Evolutionary conservation across 2,329 filamentous ascomycete genomes (phyloP).

Genomic region (Alternaria consortialis): DNA sequence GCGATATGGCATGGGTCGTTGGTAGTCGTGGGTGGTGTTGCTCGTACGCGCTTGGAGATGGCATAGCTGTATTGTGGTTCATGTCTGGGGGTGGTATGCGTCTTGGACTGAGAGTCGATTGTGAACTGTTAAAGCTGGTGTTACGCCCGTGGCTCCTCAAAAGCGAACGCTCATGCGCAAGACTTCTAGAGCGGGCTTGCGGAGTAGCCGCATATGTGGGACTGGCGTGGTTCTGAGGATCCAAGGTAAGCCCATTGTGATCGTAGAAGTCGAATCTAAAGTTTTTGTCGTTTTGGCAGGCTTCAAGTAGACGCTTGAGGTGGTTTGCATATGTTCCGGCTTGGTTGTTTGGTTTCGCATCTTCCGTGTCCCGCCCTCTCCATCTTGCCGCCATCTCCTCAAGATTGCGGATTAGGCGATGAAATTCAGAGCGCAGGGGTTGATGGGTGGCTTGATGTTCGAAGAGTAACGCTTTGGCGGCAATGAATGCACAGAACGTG

Average conservation of each 20-base stretch:
- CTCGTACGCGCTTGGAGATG: constrained; percentile 12
- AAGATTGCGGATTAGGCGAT: constrained; percentile 32
- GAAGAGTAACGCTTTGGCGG: constrained; percentile 45
- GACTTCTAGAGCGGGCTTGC: constrained; percentile 17
- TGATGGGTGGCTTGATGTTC: constrained; percentile 31
- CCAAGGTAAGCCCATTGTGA: constrained; percentile 35
- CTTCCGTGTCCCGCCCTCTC: constrained; percentile 11
- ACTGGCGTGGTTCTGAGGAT: constrained; percentile 28
- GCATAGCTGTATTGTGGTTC: background rate
- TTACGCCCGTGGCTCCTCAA: constrained; percentile 15
- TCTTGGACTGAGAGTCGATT: constrained; percentile 24
- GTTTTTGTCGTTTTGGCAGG: constrained; percentile 28
- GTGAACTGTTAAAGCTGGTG: constrained; percentile 27
- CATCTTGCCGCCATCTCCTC: constrained; percentile 44
- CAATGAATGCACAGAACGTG: constrained; percentile 45
- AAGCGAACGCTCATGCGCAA: constrained; percentile 7
- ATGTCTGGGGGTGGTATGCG: constrained; percentile 15
- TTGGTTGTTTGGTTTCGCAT: constrained; percentile 24
- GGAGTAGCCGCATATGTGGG: constrained; percentile 29
- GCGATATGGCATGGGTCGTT: background rate
- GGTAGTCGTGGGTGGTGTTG: constrained; percentile 7
- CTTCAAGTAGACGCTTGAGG: constrained; percentile 33
- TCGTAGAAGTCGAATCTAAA: constrained; percentile 46
- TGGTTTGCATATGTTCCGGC: constrained; percentile 39
- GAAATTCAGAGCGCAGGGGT: constrained; percentile 37